These are phyloP conservation scores for Penicillium daleae DNA, from an alignment of 495 filamentous ascomycete genomes.

Conservation along the genomic window DNA sequence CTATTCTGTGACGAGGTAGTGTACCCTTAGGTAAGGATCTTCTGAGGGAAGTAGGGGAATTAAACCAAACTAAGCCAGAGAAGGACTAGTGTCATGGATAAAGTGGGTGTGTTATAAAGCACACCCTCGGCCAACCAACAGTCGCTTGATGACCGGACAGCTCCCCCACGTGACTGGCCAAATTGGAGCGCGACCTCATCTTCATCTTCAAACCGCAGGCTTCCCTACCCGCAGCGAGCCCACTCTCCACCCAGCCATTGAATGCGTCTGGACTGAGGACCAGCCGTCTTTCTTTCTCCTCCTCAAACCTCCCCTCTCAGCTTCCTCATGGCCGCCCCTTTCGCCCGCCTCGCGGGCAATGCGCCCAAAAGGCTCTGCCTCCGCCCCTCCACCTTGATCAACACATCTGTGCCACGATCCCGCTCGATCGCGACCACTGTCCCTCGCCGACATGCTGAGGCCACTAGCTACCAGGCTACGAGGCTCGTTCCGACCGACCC, in stretches of 20 bases:
- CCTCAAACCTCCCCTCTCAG: conserved; percentile 29
- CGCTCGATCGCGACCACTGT: conserved; percentile 72
- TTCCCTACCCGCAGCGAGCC: conserved; percentile 42
- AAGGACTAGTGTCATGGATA: neutral
- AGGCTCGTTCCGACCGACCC: conserved; percentile 62
- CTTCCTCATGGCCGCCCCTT: conserved; percentile 64
- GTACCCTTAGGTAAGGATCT: neutral
- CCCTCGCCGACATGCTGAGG: conserved; percentile 62
- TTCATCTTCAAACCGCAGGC: conserved; percentile 34
- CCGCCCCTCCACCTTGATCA: conserved; percentile 50
- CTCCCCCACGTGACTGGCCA: conserved; percentile 45
- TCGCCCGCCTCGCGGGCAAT: conserved; percentile 65
- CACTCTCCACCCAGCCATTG: conserved; percentile 38
- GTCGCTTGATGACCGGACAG: conserved; percentile 46
- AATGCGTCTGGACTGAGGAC: conserved; percentile 51
- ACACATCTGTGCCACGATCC: conserved; percentile 45
- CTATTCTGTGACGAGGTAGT: conserved; percentile 21
- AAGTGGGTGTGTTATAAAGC: conserved; percentile 26
- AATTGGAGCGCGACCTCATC: conserved; percentile 48
- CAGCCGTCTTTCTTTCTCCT: conserved; percentile 32
- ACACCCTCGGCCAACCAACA: conserved; percentile 41
- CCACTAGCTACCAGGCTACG: conserved; percentile 61
- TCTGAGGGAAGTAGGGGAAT: neutral
- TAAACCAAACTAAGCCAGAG: conserved; percentile 7
- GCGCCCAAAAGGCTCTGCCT: conserved; percentile 67